A percentile compares a stretch with the other conserved stretches of the same genome.
phyloP scores from a whole-genome alignment of 345 rosid species.

The Iberis pinnata region DNA sequence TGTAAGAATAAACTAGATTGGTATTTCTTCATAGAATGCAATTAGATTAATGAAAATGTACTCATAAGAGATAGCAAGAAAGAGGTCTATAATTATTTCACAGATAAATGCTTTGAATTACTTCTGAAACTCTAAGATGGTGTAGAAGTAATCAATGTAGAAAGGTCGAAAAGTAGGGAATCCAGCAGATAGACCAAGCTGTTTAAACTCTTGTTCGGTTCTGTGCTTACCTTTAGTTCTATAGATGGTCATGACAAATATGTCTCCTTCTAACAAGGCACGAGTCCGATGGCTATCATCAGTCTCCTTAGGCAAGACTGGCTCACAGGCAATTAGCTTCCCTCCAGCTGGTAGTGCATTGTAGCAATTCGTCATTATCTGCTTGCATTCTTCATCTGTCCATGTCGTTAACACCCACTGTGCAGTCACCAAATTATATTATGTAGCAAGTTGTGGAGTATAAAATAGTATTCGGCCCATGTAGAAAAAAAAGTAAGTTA shows the following conservation, averaged over 20 bases:
- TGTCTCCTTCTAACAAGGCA: slow-evolving; percentile 71
- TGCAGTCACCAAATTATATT: no score
- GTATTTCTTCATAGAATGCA: no score
- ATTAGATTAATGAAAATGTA: slow-evolving; percentile 12
- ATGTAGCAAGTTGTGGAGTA: no score
- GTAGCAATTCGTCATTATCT: slow-evolving; percentile 72
- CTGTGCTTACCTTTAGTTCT: slow-evolving; percentile 75
- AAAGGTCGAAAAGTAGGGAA: slow-evolving; percentile 48
- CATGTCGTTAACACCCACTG: slow-evolving; percentile 83
- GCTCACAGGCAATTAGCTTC: slow-evolving; percentile 76
- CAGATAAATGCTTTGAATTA: slow-evolving; percentile 19
- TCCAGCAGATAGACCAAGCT: slow-evolving; percentile 58
- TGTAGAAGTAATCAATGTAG: slow-evolving; percentile 54
- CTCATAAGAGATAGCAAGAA: not conserved
- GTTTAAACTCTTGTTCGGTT: slow-evolving; percentile 59
- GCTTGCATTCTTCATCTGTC: slow-evolving; percentile 76
- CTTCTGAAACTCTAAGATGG: slow-evolving; percentile 73
- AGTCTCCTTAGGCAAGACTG: slow-evolving; percentile 57
- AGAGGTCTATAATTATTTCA: not conserved
- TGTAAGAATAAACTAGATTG: not conserved
- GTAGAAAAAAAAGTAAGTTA: no score
- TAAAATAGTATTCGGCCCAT: no score
- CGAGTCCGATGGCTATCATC: slow-evolving; percentile 71
- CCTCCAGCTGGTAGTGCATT: slow-evolving; percentile 71
- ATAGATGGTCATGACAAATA: slow-evolving; percentile 75